Base-by-base conservation (phyloP, 306 rosid species). In the Psophocarpus tetragonolobus region DNA sequence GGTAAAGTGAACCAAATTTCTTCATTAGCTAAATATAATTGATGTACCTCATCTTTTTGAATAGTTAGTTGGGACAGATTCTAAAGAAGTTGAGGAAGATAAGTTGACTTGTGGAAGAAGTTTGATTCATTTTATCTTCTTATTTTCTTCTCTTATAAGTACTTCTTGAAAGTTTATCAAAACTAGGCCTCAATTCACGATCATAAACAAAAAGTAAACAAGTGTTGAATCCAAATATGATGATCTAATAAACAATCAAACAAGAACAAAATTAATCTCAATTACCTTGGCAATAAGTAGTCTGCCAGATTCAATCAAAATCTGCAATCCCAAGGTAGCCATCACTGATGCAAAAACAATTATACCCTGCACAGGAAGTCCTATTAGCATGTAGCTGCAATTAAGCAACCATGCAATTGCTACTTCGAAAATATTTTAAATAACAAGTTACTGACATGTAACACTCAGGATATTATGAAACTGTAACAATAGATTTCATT, bases 311-410 rank as follows among this genome's bases (percentile, higher is more conserved):
- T 91, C 96, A 0, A 91, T 75, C 81, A 91, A 73, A 65, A 91
- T 89, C 77, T 91, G 91, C 78, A 88, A 73, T 66, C 93, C 96
- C 53, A 91, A 75, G 71, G 90, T 85, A 70, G 96, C 96, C 96
- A 88, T 91, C 48, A 88, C 88, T 30, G 96, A 91, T 71, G 93
- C 93, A 84, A 91, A 91, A 77, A 90, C 92, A 79, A 86, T 86
- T 81, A 90, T 91, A 45, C 93, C 90, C 96, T 91, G 90, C 65
- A 83, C 71, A 39, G 36, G 33, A 62, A 65, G 66, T 71, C 73
- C n/a, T 20, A 33, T 82, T 42, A 64, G 23, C 57, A 48, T 4
- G 61, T 63, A 32, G n/a, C n/a, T n/a, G n/a, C n/a, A 20, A 2
- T 78, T 18, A 14, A 9, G 8, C 21, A 53, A 6, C 38, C 8